Base-by-base conservation (phyloP, 495 filamentous ascomycete species). In the Parachaetomium inaequale region DNA sequence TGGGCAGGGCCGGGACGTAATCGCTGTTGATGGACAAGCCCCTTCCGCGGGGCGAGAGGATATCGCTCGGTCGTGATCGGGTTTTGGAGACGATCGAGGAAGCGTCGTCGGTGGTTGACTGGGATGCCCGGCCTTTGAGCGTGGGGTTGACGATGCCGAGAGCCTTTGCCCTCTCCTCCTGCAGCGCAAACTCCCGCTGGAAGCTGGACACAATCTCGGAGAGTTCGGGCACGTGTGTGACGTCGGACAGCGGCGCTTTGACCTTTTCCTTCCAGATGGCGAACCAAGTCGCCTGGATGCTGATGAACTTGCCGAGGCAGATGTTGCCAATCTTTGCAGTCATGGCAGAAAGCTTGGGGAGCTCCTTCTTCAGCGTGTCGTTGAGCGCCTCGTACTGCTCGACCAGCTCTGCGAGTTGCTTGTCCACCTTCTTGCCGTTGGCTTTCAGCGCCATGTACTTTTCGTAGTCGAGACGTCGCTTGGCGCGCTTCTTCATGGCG, bases 351-450 rank as follows among this genome's bases (percentile, higher is more conserved):
- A 99, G 84, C 68, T 87, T 89, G 12, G 94, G 94, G 28, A 99
- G 80, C 67, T 98, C 93, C 45, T 93, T 87, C 72, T 96, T 97
- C 60, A 98, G 78, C 0, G 92, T 88, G 34, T 96, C 90, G 66
- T 97, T 98, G 55, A 98, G 79, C 8, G 92, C 92, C 54, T 87
- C 79, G 70, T 94, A 98, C 69, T 92, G 88, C 62, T 96, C 90
- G 7, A 88, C 90, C 50, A 89, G 84, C 55, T 96, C 91, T 1
- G 81, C 76, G 0, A 90, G 88, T 67, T 92, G 93, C 67, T 94
- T 90, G 32, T 89, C 89, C 43, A 87, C 82, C 38, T 90, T 90
- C 69, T 87, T 88, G 47, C 87, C 78, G 23, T 85, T 81, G 68
- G 88, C 92, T 68, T 86, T 92, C 51, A 80, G 77, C 47, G 75